Base-by-base conservation (phyloP, 2,329 filamentous ascomycete genomes). In the Pyrenochaeta sp. region DNA sequence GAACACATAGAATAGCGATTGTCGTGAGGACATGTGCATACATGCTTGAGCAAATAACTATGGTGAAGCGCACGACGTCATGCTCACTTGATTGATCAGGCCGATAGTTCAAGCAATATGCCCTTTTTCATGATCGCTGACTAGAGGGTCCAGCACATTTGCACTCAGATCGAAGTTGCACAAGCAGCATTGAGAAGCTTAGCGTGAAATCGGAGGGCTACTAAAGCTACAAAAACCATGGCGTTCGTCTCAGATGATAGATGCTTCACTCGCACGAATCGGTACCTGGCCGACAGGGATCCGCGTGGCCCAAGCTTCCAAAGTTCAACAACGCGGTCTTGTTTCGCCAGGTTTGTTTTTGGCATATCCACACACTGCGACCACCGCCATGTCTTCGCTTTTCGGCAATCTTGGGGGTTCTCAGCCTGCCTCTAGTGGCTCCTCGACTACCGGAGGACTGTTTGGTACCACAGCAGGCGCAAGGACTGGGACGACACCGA, bases 391-490 rank as follows among this genome's bases (percentile, higher is more conserved):
- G 70, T 70, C 58, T 46, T 68, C 65, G 50, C 65, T 75, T 18
- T 74, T 76, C 61, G 65, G 66, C 36, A 66, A 65, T 54, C 56
- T 69, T 47, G 67, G 68, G 42, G 65, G 59, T 58, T 47, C 54
- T 12, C 69, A 68, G 61, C 71, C 71, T 45, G 61, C 68, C 23
- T 67, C 70, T 15, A 65, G 61, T 47, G 68, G 62, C n/a, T 21
- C 66, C 4, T 58, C 63, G 11, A 59, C 23, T 27, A 27, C 60
- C 0, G 56, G 56, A 52, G 52, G 56, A 21, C 44, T 72, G 43
- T 75, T 75, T 56, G 67, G 72, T 43, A 54, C 53, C 33, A 55
- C 61, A 51, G 54, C 56, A 30, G 56, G 58, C 44, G 53, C 64
- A 31, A 52, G 71, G 30, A 61, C 66, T 32, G 60, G 65, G 41